Evolutionary conservation across 257 asterid species (phyloP), one percentile per base, ranked within the genome.

Genomic region (Verbascum thapsus): DNA sequence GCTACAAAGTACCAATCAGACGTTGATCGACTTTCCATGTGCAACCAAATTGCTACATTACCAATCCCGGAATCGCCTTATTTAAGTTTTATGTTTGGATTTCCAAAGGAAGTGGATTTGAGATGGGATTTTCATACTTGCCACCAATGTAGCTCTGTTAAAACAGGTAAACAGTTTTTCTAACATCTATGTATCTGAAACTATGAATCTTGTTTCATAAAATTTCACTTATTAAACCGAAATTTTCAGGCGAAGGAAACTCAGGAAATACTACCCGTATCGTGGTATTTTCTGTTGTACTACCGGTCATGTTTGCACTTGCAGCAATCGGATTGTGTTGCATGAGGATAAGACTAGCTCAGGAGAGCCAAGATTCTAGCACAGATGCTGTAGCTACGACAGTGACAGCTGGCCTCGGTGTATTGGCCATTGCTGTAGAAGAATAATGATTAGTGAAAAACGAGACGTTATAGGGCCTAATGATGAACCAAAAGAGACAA

Each of bases 81-180:
- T n/a, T n/a, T n/a, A n/a, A n/a, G 35, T 23, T 42, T 41, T 15
- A 32, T 60, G 76, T 63, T 6, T 42, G 32, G 13, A 4, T 68
- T 80, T 22, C 63, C 80, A 3, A 58, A 23, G 23, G 64, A 76
- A 64, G 74, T 85, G 5, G 68, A 67, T 69, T 69, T 84, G 64
- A 70, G 83, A 32, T 85, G 94, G 94, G 42, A 63, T 47, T 55
- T 44, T 26, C 69, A 65, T 0, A 50, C 51, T 19, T 80, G 85
- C 53, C 39, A 63, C 55, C 68, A 55, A 5, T 83, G 87, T 67
- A 77, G 52, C 34, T 59, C 66, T 40, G 57, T 35, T 26, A 5
- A 26, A 53, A 67, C 68, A 17, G 81, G 87, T 74, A 74, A 72
- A n/a, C 30, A 8, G 3, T 15, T 18, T 8, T 8, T 41, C 12